Percentiles rank a stretch among this genome's conserved stretches.
These are phyloP conservation scores for Sugiyamaella xylanicola DNA, from an alignment of 1,139 yeast species.

Conservation along the genomic window DNA sequence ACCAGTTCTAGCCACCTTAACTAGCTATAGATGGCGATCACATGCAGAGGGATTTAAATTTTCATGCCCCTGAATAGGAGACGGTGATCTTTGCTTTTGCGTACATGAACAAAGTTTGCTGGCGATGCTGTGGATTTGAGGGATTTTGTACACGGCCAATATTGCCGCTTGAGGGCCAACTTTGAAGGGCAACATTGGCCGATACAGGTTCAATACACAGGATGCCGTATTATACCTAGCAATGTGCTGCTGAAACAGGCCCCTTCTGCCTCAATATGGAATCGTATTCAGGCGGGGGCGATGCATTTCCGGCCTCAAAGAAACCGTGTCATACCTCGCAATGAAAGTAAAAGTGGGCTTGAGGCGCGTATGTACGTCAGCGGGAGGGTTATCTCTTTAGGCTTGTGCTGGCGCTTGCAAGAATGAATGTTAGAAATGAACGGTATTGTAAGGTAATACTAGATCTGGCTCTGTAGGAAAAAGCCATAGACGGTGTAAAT, in stretches of 20 bases:
- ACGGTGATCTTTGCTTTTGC: neutral
- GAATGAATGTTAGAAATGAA: neutral
- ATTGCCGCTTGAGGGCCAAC: neutral
- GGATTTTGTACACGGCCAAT: neutral
- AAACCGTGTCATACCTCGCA: too few species aligned
- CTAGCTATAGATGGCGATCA: neutral
- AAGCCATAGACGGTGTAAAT: too few species aligned
- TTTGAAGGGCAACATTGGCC: too few species aligned
- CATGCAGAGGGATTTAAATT: slow-evolving; percentile 10
- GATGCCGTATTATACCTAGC: neutral
- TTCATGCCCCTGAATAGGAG: slow-evolving; percentile 1
- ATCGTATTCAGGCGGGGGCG: too few species aligned
- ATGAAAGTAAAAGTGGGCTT: too few species aligned
- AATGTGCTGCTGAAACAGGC: neutral
- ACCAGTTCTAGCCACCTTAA: neutral
- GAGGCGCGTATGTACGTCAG: too few species aligned
- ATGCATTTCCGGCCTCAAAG: neutral
- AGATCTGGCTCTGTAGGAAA: too few species aligned
- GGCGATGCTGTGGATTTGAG: neutral
- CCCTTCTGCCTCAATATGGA: too few species aligned
- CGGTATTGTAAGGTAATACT: neutral
- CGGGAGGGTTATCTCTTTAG: neutral
- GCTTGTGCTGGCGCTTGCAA: neutral
- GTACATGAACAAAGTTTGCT: neutral
- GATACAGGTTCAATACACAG: too few species aligned